Base-by-base conservation (phyloP, 2,329 filamentous ascomycete genomes). In the Rutstroemia sp. region DNA sequence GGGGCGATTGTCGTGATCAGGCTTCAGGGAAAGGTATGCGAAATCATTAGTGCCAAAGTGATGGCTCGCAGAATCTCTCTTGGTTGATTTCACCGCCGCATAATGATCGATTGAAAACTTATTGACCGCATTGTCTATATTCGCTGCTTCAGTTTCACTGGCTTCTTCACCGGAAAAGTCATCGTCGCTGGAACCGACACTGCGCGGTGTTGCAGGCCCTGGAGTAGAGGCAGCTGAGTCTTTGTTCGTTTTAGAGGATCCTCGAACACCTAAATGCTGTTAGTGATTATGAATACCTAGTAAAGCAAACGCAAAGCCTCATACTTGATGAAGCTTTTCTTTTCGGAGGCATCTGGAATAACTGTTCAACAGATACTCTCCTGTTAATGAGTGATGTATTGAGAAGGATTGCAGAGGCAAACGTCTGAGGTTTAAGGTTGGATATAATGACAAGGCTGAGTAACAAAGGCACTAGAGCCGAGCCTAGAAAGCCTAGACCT, bases 1-100 rank as follows among this genome's bases (percentile, higher is more conserved):
- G 16, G 94, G 94, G 16, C 94, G 86, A 67, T 92, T 90, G 61
- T 86, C 83, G 74, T 95, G 91, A 71, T 97, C 92, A 3, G 87
- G 83, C 73, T 96, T 97, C 62, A 96, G 76, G 39, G 82, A 77
- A 39, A 96, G 78, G 62, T 87, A 87, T 49, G 89, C 92, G 70
- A 94, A 94, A 72, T 99, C 69, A 23, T 63, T 68, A 10, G 63
- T 65, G n/a, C 64, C 64, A 62, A 70, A 70, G 51, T 65, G 60
- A 57, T 67, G 64, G 54, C 64, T 69, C n/a, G 68, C 68, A 42
- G 68, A 69, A 51, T 70, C 69, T 39, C 61, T 56, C 10, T 54
- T 51, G 6, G 45, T 25, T 37, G 19, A 46, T 5, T 57, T 41
- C 58, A 59, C 67, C 25, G 60, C 57, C 39, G 63, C 59, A 45